These are phyloP conservation scores for Pilaira anomala DNA, from an alignment of 192 early-diverging fungal species.

Conservation along the genomic window DNA sequence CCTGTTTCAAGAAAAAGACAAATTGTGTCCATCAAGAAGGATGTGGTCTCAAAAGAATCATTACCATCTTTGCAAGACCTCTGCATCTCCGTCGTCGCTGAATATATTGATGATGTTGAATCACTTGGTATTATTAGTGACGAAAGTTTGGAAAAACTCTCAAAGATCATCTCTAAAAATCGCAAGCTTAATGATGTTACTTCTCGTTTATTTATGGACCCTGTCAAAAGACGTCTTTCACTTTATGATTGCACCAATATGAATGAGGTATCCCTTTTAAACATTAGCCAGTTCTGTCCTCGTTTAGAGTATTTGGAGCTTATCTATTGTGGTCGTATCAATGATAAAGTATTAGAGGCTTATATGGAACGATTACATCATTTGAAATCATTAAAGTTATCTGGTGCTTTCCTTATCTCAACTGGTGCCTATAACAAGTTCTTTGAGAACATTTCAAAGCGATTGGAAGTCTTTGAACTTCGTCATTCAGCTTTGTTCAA, in stretches of 20 bases:
- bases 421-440: slow-evolving; percentile 56
- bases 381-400: slow-evolving; percentile 57
- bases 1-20: slow-evolving; percentile 5
- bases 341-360: slow-evolving; percentile 40
- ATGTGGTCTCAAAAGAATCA: slow-evolving; percentile 31
- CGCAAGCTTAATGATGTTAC: slow-evolving; percentile 63
- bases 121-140: slow-evolving; percentile 79
- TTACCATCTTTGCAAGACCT: slow-evolving; percentile 60
- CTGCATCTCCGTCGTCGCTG: slow-evolving; percentile 68
- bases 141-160: slow-evolving; percentile 65
- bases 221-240: slow-evolving; percentile 49
- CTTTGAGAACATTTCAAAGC: slow-evolving; percentile 50
- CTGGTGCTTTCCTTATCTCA: slow-evolving; percentile 70
- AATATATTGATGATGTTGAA: slow-evolving; percentile 77
- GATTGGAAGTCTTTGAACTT: slow-evolving; percentile 57
- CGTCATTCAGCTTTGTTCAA: slow-evolving; percentile 57
- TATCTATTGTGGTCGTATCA: slow-evolving; percentile 71
- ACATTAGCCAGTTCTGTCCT: slow-evolving; percentile 64
- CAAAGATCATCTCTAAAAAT: slow-evolving; percentile 75
- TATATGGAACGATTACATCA: slow-evolving; percentile 39
- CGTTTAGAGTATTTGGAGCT: slow-evolving; percentile 59
- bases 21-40: slow-evolving; percentile 1
- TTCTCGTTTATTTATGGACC: slow-evolving; percentile 67
- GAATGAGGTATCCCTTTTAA: slow-evolving; percentile 44
- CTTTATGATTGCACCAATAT: slow-evolving; percentile 84